Percentiles rank a stretch among this genome's conserved stretches.
Conservation (phyloP, 495 filamentous ascomycete genomes). For the Penicillium alfredii region DNA sequence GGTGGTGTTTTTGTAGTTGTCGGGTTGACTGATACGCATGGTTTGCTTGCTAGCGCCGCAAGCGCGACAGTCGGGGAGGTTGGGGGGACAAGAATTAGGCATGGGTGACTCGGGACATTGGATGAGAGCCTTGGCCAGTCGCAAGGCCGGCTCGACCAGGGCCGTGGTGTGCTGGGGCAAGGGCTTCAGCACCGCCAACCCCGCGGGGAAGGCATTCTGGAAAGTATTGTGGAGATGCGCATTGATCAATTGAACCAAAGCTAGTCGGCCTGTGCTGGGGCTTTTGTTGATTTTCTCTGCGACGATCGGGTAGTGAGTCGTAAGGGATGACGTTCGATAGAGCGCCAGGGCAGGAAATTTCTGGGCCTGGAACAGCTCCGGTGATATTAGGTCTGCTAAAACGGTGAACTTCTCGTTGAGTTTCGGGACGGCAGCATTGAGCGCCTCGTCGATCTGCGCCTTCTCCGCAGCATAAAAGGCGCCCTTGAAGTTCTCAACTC, state of each 20-base stretch:
- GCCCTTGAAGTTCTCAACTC: constrained; percentile 66
- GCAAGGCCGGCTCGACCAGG: constrained; percentile 60
- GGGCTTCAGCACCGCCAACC: constrained; percentile 76
- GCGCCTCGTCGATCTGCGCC: constrained; percentile 53
- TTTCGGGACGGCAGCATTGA: constrained; percentile 59
- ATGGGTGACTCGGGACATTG: constrained; percentile 66
- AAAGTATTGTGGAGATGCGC: constrained; percentile 81
- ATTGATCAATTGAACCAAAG: constrained; percentile 71
- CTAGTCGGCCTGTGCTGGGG: constrained; percentile 51
- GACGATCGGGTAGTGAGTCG: constrained; percentile 57
- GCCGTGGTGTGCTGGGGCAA: constrained; percentile 64
- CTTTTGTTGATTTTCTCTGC: constrained; percentile 52
- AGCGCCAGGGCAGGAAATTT: constrained; percentile 65
- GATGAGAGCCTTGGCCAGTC: constrained; percentile 65
- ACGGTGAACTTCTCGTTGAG: constrained; percentile 48
- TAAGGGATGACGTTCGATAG: constrained; percentile 61
- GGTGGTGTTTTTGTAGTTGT: constrained; percentile 54
- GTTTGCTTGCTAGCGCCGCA: constrained; percentile 54
- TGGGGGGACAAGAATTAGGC: constrained; percentile 80
- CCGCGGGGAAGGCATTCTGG: constrained; percentile 67
- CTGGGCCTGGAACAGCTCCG: constrained; percentile 59
- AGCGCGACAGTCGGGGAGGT: constrained; percentile 62
- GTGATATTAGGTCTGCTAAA: constrained; percentile 51
- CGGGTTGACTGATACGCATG: constrained; percentile 51
- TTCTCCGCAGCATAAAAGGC: constrained; percentile 72